Conservation (phyloP, 2,329 filamentous ascomycete genomes). For the Fusarium napiforme region DNA sequence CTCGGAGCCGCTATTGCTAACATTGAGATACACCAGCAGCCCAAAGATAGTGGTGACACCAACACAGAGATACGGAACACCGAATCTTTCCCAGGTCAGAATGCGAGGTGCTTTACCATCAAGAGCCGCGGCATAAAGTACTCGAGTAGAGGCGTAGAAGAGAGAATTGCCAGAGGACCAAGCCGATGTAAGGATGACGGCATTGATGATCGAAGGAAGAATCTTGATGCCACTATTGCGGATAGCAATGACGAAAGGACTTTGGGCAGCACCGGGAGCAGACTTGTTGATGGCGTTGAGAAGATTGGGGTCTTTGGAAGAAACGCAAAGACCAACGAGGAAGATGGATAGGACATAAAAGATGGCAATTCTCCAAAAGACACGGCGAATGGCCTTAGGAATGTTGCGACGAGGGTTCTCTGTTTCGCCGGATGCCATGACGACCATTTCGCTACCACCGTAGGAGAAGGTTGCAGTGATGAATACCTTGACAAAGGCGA, state of each 20-base stretch:
- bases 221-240: constrained; percentile 71
- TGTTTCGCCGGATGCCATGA: constrained; percentile 62
- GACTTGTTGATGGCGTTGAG: constrained; percentile 66
- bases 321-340: constrained; percentile 69
- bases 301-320: constrained; percentile 73
- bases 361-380: constrained; percentile 69
- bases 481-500: constrained; percentile 68
- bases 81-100: constrained; percentile 12
- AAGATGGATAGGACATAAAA: constrained; percentile 73
- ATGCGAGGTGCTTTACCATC: constrained; percentile 66
- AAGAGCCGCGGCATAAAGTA: constrained; percentile 75
- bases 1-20: constrained; percentile 25
- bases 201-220: constrained; percentile 75
- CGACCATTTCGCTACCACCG: constrained; percentile 70
- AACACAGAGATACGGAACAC: constrained; percentile 27
- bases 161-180: constrained; percentile 71
- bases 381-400: constrained; percentile 67
- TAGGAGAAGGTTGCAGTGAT: constrained; percentile 70
- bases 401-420: constrained; percentile 10
- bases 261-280: constrained; percentile 52
- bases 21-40: constrained; percentile 39
- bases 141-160: constrained; percentile 74
- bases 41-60: constrained; percentile 8
- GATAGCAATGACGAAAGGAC: constrained; percentile 75
- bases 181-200: constrained; percentile 73